A percentile compares a stretch with the other conserved stretches of the same genome.
These are phyloP conservation scores for Thalassiosira hispida DNA, from an alignment of 352 stramenopile genomes.

Conservation along the genomic window DNA sequence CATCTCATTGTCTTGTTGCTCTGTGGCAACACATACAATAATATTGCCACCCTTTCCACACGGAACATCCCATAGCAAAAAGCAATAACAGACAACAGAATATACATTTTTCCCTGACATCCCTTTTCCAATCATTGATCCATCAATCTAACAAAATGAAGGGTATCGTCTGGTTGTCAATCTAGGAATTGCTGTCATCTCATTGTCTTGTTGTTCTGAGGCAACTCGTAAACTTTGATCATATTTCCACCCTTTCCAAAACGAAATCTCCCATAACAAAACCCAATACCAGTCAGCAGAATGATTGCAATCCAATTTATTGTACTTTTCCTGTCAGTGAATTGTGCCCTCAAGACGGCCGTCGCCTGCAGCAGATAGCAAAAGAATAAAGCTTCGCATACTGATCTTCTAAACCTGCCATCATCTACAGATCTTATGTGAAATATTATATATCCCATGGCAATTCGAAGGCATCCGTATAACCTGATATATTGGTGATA, in stretches of 20 bases:
- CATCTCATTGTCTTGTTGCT: constrained; percentile 40
- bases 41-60: constrained; percentile 72
- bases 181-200: constrained; percentile 21
- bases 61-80: constrained; percentile 72
- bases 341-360: constrained; percentile 79
- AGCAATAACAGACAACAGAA: constrained; percentile 63
- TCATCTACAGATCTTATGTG: constrained; percentile 76
- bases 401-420: constrained; percentile 73
- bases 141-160: not conserved
- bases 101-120: not conserved
- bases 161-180: not conserved
- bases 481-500: constrained; percentile 47
- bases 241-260: constrained; percentile 77
- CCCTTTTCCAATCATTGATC: not conserved
- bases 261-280: constrained; percentile 72
- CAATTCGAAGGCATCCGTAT: constrained; percentile 79
- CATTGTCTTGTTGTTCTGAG: constrained; percentile 42
- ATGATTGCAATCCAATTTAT: constrained; percentile 83
- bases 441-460: constrained; percentile 81
- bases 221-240: constrained; percentile 84
- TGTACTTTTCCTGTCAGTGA: constrained; percentile 64
- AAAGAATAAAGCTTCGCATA: constrained; percentile 77
- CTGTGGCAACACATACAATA: constrained; percentile 81
- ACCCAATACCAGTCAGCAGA: constrained; percentile 61
- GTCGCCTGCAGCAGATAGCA: constrained; percentile 79